Conservation (phyloP, 768 basidiomycete species). For the Tylopilus felleus region DNA sequence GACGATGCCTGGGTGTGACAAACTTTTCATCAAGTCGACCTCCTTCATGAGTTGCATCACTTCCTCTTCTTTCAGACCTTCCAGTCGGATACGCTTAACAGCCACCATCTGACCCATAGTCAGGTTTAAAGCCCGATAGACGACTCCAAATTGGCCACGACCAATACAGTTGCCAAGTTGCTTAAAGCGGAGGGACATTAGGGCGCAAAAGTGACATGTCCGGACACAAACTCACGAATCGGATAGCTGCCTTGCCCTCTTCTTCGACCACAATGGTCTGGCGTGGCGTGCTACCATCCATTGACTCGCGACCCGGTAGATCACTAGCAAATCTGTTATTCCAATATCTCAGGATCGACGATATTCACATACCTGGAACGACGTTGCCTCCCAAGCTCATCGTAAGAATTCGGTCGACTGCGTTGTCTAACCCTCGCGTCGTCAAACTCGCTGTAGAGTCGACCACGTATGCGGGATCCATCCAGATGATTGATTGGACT, state of each 20-base stretch:
- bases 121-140: conserved; percentile 91
- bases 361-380: conserved; percentile 72
- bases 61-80: conserved; percentile 88
- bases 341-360: conserved; percentile 56
- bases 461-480: conserved; percentile 46
- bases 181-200: conserved; percentile 39
- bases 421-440: conserved; percentile 49
- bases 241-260: conserved; percentile 74
- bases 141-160: conserved; percentile 93
- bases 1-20: conserved; percentile 94
- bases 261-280: conserved; percentile 75
- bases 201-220: conserved; percentile 3
- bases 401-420: conserved; percentile 63
- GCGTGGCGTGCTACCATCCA: conserved; percentile 61
- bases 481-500: conserved; percentile 28
- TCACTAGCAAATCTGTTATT: conserved; percentile 62
- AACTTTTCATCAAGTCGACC: conserved; percentile 86
- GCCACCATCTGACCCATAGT: conserved; percentile 97
- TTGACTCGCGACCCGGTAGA: conserved; percentile 54
- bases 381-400: conserved; percentile 56
- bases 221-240: conserved; percentile 61
- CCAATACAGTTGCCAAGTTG: conserved; percentile 98
- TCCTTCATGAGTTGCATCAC: conserved; percentile 90
- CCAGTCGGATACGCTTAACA: conserved; percentile 92
- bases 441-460: conserved; percentile 75